A percentile compares a stretch with the other conserved stretches of the same genome.
Evolutionary conservation across 108 stramenopile genomes (phyloP).

Genomic region (Aureococcus anophagefferens): DNA sequence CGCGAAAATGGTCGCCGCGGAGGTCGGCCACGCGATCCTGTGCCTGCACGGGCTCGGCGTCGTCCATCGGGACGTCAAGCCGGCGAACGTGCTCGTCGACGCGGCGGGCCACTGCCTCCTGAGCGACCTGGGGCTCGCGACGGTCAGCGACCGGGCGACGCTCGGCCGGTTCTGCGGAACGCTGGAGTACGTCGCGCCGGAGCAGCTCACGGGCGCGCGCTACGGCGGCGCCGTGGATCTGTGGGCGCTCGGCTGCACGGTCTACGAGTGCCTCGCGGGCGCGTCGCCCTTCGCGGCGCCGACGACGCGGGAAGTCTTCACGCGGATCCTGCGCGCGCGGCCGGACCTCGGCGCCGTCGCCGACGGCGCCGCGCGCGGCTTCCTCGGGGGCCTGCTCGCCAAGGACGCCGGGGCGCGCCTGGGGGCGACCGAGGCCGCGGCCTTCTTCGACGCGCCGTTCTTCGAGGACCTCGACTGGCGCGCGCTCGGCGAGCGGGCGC

Average conservation of each 20-base stretch:
- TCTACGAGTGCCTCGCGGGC: slow-evolving; percentile 43
- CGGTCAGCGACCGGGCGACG: slow-evolving; percentile 21
- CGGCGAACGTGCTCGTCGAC: slow-evolving; percentile 49
- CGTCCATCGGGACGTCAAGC: slow-evolving; percentile 39
- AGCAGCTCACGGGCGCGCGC: slow-evolving; percentile 48
- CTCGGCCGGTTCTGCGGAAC: slow-evolving; percentile 44
- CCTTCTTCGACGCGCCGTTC: too few relatives aligned
- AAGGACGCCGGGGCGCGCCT: too few relatives aligned
- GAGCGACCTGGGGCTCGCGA: slow-evolving; percentile 58
- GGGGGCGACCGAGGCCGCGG: too few relatives aligned
- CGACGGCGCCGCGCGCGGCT: too few relatives aligned
- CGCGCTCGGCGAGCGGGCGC: too few relatives aligned
- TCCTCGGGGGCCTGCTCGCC: too few relatives aligned
- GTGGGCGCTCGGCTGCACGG: slow-evolving; percentile 52
- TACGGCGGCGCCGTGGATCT: slow-evolving; percentile 56
- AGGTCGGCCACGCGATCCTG: slow-evolving; percentile 3
- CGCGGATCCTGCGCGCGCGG: too few relatives aligned
- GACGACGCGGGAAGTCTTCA: too few relatives aligned
- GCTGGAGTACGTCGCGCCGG: slow-evolving; percentile 60
- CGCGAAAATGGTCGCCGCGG: background rate
- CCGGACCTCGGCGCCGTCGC: too few relatives aligned
- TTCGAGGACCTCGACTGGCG: too few relatives aligned
- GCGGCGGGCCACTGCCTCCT: slow-evolving; percentile 48
- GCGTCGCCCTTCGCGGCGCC: background rate
- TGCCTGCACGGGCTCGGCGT: slow-evolving; percentile 19